Evolutionary conservation across 2,329 filamentous ascomycete genomes (phyloP).

Genomic region (Ceratocystis papillata): DNA sequence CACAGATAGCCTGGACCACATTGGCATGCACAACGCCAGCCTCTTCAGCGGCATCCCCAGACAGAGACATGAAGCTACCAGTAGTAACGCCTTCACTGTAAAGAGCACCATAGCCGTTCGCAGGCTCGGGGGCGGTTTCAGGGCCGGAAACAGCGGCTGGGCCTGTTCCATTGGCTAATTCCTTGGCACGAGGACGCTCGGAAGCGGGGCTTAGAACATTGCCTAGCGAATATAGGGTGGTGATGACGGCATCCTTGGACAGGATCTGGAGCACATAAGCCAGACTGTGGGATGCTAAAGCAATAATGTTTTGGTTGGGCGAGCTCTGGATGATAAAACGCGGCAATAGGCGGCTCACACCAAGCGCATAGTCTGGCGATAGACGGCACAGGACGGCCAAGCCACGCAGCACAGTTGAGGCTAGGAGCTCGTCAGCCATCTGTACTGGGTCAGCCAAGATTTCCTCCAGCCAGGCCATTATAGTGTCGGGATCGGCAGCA

Average conservation of each 20-base stretch:
- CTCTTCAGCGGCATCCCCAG: constrained; percentile 66
- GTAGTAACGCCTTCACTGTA: constrained; percentile 49
- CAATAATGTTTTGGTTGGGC: constrained; percentile 56
- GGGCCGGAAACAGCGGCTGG: constrained; percentile 29
- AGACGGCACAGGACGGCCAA: constrained; percentile 72
- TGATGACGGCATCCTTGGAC: constrained; percentile 87
- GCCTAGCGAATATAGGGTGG: constrained; percentile 89
- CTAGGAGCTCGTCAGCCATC: constrained; percentile 69
- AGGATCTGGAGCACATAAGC: constrained; percentile 70
- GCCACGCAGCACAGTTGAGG: constrained; percentile 65
- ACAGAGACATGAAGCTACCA: constrained; percentile 70
- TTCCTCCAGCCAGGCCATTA: constrained; percentile 79
- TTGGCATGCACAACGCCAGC: constrained; percentile 66
- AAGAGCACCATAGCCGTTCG: constrained; percentile 36
- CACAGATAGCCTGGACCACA: constrained; percentile 89
- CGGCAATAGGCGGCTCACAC: constrained; percentile 67
- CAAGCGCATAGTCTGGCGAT: constrained; percentile 60
- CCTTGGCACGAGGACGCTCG: constrained; percentile 38
- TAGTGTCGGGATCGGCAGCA: constrained; percentile 62
- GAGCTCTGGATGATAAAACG: constrained; percentile 79
- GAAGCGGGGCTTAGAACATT: constrained; percentile 76
- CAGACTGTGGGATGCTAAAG: constrained; percentile 71
- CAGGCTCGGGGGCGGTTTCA: constrained; percentile 25
- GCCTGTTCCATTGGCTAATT: constrained; percentile 39
- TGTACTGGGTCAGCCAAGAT: constrained; percentile 67